Percentiles rank a stretch among this genome's conserved stretches.
Evolutionary conservation across 1,139 yeast genomes (phyloP).

Genomic region (Debaryomyces robertsiae): DNA sequence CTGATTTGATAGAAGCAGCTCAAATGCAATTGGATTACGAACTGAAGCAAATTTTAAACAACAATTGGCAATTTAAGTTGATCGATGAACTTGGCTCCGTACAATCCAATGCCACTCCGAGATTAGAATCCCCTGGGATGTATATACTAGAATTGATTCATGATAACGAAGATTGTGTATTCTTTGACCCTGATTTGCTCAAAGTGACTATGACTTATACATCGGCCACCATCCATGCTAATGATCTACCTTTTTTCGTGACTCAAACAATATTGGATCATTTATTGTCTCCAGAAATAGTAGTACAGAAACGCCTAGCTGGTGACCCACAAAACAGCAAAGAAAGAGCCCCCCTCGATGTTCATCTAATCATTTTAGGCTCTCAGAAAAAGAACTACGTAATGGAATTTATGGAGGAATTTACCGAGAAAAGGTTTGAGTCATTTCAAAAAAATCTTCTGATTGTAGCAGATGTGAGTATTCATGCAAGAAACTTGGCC

Average conservation of each 20-base stretch:
- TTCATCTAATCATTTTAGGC: neutral
- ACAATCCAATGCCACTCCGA: neutral
- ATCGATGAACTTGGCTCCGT: slow-evolving; percentile 19
- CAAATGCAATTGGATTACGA: slow-evolving; percentile 41
- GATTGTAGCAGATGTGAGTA: neutral
- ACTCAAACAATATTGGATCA: slow-evolving; percentile 40
- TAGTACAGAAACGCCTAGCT: slow-evolving; percentile 1
- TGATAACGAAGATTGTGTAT: slow-evolving; percentile 35
- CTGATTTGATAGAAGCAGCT: slow-evolving; percentile 49
- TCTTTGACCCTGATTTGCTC: slow-evolving; percentile 40
- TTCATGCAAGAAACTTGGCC: neutral
- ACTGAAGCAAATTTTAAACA: slow-evolving; percentile 15
- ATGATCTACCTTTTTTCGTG: slow-evolving; percentile 44
- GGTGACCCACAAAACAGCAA: neutral
- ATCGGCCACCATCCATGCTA: slow-evolving; percentile 34
- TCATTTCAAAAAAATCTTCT: neutral
- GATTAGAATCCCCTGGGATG: slow-evolving; percentile 14
- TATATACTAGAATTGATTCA: slow-evolving; percentile 33
- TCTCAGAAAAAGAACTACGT: neutral
- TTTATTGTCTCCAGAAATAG: slow-evolving; percentile 26
- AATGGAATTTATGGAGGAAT: neutral
- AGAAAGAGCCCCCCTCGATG: neutral
- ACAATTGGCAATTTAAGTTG: slow-evolving; percentile 19
- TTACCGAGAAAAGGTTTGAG: neutral
- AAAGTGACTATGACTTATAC: slow-evolving; percentile 41